phyloP scores from a whole-genome alignment of 345 rosid genomes.

The Ceriops decandra region DNA sequence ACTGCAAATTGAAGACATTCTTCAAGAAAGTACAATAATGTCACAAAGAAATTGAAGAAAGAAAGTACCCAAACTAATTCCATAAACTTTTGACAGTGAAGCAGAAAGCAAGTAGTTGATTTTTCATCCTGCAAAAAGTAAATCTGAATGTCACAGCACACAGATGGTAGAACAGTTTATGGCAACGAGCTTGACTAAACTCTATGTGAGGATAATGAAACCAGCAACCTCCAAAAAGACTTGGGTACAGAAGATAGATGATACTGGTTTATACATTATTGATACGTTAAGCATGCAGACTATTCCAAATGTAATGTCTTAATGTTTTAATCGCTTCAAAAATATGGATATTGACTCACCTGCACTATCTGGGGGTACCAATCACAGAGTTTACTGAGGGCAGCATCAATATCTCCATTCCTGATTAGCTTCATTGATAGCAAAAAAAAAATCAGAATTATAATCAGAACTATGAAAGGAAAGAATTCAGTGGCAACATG shows the following conservation, averaged over 20 bases:
- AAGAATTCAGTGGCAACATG: neutral
- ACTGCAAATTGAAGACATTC: neutral
- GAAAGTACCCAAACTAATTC: conserved; percentile 78
- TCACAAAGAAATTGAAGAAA: conserved; percentile 10
- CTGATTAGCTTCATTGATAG: conserved; percentile 58
- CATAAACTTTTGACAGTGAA: conserved; percentile 84
- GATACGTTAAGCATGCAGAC: too few relatives aligned
- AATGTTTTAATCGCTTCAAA: neutral
- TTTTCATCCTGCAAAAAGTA: conserved; percentile 70
- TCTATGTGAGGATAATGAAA: neutral
- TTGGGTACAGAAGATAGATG: too few relatives aligned
- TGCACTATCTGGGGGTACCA: conserved; percentile 84
- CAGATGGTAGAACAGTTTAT: neutral
- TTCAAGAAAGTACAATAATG: neutral
- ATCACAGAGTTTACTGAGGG: conserved; percentile 54
- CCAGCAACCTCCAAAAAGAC: too few relatives aligned
- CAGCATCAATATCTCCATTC: conserved; percentile 76
- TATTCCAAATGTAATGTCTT: too few relatives aligned
- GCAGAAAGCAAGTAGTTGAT: conserved; percentile 79
- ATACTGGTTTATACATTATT: too few relatives aligned
- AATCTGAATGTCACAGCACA: conserved; percentile 15
- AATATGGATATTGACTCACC: conserved; percentile 35
- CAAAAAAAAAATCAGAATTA: conserved; percentile 16
- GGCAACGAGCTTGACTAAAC: neutral
- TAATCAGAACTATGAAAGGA: neutral